These are phyloP conservation scores for Phytopythium ostracodes DNA, from an alignment of 352 stramenopile genomes.

Conservation along the genomic window DNA sequence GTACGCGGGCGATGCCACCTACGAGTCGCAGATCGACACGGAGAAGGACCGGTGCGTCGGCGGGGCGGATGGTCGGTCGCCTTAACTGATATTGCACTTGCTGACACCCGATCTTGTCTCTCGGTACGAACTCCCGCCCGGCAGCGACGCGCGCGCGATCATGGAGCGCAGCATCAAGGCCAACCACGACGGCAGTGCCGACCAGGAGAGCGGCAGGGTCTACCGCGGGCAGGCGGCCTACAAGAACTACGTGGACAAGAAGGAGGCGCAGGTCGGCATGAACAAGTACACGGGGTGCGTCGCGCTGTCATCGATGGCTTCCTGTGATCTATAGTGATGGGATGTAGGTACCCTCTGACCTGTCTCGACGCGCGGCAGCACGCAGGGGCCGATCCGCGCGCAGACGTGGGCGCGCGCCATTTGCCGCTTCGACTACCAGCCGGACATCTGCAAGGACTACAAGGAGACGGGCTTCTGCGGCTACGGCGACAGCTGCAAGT, in stretches of 20 bases:
- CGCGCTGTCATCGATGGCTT: background rate
- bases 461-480: conserved; percentile 99
- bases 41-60: conserved; percentile 53
- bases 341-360: too few species aligned
- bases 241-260: conserved; percentile 88
- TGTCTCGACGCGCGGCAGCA: conserved; percentile 33
- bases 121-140: background rate
- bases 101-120: background rate
- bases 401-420: conserved; percentile 94
- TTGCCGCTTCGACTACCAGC: conserved; percentile 96
- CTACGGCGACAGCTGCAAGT: conserved; percentile 96
- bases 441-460: conserved; percentile 99
- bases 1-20: conserved; percentile 80
- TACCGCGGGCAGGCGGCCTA: conserved; percentile 83
- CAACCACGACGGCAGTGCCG: conserved; percentile 67
- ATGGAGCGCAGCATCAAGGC: conserved; percentile 75
- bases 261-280: conserved; percentile 82
- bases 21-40: conserved; percentile 83
- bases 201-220: conserved; percentile 66
- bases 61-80: background rate
- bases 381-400: conserved; percentile 92
- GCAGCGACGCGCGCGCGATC: conserved; percentile 72
- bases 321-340: too few species aligned
- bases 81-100: too few species aligned
- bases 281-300: conserved; percentile 88